phyloP scores from a whole-genome alignment of 768 basidiomycete genomes.

The Rhizopogon salebrosus region DNA sequence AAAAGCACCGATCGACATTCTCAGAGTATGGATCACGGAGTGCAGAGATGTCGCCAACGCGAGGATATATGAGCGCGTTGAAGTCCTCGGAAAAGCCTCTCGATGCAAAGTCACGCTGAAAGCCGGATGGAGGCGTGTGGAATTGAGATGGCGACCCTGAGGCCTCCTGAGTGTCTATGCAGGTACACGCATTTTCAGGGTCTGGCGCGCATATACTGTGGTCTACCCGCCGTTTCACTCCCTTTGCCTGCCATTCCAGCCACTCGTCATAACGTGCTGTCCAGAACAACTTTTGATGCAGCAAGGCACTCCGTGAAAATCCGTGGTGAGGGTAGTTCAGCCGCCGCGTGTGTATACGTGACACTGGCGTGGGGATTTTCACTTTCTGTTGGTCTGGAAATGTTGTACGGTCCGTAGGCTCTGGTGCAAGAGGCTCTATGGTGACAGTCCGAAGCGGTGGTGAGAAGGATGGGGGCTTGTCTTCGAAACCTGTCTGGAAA shows the following conservation, averaged over 20 bases:
- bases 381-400: neutral
- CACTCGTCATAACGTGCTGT: slow-evolving; percentile 47
- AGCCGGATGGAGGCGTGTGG: slow-evolving; percentile 20
- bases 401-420: slow-evolving; percentile 15
- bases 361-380: slow-evolving; percentile 2
- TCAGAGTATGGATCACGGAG: slow-evolving; percentile 54
- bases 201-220: neutral
- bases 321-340: slow-evolving; percentile 54
- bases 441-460: slow-evolving; percentile 13
- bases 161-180: slow-evolving; percentile 9
- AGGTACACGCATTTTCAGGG: slow-evolving; percentile 22
- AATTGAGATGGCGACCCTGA: slow-evolving; percentile 13
- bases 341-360: slow-evolving; percentile 23
- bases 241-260: slow-evolving; percentile 30
- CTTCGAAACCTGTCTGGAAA: slow-evolving; percentile 11
- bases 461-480: slow-evolving; percentile 8
- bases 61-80: slow-evolving; percentile 40
- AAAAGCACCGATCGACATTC: slow-evolving; percentile 56
- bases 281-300: slow-evolving; percentile 63
- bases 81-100: slow-evolving; percentile 10
- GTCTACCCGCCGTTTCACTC: slow-evolving; percentile 6
- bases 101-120: slow-evolving; percentile 24
- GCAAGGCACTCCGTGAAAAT: slow-evolving; percentile 54
- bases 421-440: slow-evolving; percentile 14
- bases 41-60: slow-evolving; percentile 56